Base-by-base conservation (phyloP, 1,139 yeast genomes). In the Hansenula lynferdii region DNA sequence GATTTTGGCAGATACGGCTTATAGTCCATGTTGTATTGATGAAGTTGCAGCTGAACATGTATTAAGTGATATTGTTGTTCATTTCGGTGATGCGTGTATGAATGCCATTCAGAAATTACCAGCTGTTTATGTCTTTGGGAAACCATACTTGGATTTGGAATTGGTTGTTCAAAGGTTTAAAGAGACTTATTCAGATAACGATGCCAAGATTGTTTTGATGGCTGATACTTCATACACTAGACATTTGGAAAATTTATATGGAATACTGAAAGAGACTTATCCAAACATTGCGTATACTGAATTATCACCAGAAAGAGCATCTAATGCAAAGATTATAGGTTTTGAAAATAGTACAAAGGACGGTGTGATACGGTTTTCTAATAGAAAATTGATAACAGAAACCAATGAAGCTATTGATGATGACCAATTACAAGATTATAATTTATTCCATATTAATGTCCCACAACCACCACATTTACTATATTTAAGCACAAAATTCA, bases 41-140 rank as follows among this genome's bases (percentile, higher is more conserved):
- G 97, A 89, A 55, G 95, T 92, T 18, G 97, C 98, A 0, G 95
- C 97, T 1, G 90, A 85, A 54, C 99, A 92, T 61, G 95, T 92
- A 11, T 58, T 67, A 8, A 92, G 95, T 18, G 96, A 90, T 47
- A 64, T 85, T 10, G 87, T 94, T 23, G 79, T 90, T 1, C 98
- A 92, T 60, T 87, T 89, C 60, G 99, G 99, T 5, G 95, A 87
- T 56, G 94, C 97, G 0, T 92, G 98, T 60, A 64, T 92, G 53
- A 89, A 85, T 49, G 83, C 90, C 0, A 80, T 86, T 7, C 78
- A 74, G 33, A 77, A 75, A 36, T 58, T 85, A n/a, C 77, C 85
- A 0, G 85, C 89, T 0, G 77, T 80, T 1, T 89, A 85, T 56
- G 82, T 85, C 0, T 77, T 86, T 57, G 96, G 96, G 2, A 70